Conservation (phyloP, 495 filamentous ascomycete genomes). For the Penicillium bialowiezense region DNA sequence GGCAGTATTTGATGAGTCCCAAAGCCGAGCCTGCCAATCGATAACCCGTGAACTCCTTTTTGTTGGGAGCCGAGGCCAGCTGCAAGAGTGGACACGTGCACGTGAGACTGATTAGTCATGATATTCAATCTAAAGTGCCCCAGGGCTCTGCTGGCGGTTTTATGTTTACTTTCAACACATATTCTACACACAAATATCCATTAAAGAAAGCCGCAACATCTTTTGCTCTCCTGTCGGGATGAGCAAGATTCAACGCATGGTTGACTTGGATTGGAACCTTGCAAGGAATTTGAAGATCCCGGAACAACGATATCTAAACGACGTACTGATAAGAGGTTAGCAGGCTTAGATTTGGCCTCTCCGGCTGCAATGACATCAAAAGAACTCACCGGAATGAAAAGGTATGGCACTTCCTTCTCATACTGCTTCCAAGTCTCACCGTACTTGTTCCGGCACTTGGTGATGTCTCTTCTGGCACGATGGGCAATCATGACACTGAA, state of each 20-base stretch:
- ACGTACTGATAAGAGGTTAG: conserved; percentile 1
- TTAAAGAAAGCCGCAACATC: no score
- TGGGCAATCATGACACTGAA: conserved; percentile 42
- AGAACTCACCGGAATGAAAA: conserved; percentile 86
- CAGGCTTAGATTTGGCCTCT: not conserved
- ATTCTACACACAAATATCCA: no score
- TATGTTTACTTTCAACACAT: no score
- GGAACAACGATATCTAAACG: not conserved
- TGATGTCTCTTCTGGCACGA: conserved; percentile 72
- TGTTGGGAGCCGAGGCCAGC: conserved; percentile 16
- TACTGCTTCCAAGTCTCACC: conserved; percentile 87
- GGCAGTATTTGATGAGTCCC: not conserved
- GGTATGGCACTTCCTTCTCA: conserved; percentile 73
- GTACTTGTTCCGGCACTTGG: conserved; percentile 53
- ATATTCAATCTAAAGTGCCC: not conserved
- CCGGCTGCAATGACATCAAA: not conserved
- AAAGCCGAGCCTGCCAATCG: conserved; percentile 12
- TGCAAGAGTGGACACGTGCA: not conserved
- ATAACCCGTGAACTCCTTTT: conserved; percentile 6
- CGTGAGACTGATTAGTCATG: conserved; percentile 12
- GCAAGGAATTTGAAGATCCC: no score
- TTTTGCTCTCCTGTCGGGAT: no score
- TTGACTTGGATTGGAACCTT: no score
- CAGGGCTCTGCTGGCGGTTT: no score
- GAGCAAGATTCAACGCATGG: no score